These are phyloP conservation scores for Scutellaria galericulata DNA, from an alignment of 257 asterid genomes.

Conservation along the genomic window DNA sequence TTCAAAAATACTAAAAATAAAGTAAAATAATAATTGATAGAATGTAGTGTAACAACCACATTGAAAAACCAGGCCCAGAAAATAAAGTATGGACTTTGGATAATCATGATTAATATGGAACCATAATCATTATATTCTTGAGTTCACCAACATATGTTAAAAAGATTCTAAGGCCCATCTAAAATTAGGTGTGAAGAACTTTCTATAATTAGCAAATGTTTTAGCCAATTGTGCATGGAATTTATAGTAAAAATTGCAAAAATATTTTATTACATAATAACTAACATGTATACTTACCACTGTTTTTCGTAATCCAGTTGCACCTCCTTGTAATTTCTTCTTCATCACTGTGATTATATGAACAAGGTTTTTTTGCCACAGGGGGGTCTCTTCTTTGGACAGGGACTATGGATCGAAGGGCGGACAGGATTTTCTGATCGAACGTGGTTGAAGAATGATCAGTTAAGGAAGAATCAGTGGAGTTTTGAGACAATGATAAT, in stretches of 20 bases:
- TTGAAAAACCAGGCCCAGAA: not conserved
- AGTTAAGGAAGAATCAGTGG: slow-evolving; percentile 64
- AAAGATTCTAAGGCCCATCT: slow-evolving; percentile 31
- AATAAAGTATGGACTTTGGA: slow-evolving; percentile 29
- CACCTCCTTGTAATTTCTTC: slow-evolving; percentile 63
- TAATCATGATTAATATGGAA: slow-evolving; percentile 22
- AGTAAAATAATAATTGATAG: slow-evolving; percentile 11
- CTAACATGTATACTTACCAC: slow-evolving; percentile 53
- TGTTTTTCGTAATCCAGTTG: slow-evolving; percentile 79
- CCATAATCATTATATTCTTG: slow-evolving; percentile 17
- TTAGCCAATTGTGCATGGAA: slow-evolving; percentile 7
- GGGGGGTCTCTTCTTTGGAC: slow-evolving; percentile 41
- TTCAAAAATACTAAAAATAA: not conserved
- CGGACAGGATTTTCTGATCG: slow-evolving; percentile 62
- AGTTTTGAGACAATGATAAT: slow-evolving; percentile 68
- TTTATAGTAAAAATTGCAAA: not conserved
- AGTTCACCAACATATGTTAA: slow-evolving; percentile 22
- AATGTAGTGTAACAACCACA: slow-evolving; percentile 34
- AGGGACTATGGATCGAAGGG: slow-evolving; percentile 55
- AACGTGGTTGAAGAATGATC: slow-evolving; percentile 65
- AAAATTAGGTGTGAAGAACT: slow-evolving; percentile 28
- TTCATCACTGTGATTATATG: slow-evolving; percentile 37
- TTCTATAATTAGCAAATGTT: slow-evolving; percentile 6
- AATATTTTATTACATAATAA: no score
- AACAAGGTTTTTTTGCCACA: slow-evolving; percentile 33